These are phyloP conservation scores for Neurospora sp. DNA, from an alignment of 495 filamentous ascomycete genomes.

Conservation along the genomic window DNA sequence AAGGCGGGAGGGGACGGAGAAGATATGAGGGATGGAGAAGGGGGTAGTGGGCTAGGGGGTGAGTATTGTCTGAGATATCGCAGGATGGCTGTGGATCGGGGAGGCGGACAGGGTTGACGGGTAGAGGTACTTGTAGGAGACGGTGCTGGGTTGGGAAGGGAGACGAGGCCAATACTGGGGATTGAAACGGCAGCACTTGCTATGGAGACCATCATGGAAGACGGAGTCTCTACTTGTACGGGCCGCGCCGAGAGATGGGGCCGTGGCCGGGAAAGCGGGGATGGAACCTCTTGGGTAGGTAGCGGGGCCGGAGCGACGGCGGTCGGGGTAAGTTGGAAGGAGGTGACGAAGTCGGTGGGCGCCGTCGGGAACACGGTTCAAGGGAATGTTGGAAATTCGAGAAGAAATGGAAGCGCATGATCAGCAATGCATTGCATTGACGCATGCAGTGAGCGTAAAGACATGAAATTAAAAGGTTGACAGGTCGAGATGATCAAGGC, in stretches of 20 bases:
- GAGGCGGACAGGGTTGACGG: not conserved
- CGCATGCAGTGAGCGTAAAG: not conserved
- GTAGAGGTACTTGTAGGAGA: not conserved
- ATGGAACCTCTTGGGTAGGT: not conserved
- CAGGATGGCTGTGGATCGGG: not conserved
- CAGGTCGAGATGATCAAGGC: not conserved
- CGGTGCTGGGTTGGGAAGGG: not conserved
- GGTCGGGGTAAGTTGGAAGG: not conserved
- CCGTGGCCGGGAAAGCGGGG: not conserved
- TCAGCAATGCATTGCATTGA: not conserved
- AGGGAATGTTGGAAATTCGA: not conserved
- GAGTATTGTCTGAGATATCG: not conserved
- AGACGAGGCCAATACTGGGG: not conserved
- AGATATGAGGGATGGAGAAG: not conserved
- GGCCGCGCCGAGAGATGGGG: not conserved
- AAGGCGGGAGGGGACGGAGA: not conserved
- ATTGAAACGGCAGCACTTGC: not conserved
- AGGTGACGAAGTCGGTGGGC: too few relatives aligned
- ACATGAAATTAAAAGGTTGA: not conserved
- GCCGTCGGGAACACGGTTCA: not conserved
- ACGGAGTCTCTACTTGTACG: not conserved
- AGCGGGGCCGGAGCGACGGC: not conserved
- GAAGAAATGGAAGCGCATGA: not conserved
- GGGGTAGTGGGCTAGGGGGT: not conserved
- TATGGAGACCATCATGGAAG: not conserved